These are phyloP conservation scores for cucumber (Cucumis sativus) DNA, from an alignment of 306 rosid species.

Conservation along the genomic window Cucumber_9930_V3 NC_026657.2:11290001-11290500, in stretches of 20 bases:
- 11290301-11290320: neutral
- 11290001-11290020: neutral
- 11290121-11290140: neutral
- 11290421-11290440: too few species aligned
- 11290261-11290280: neutral
- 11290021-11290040: neutral
- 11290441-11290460: too few species aligned
- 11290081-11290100: neutral
- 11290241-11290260: neutral
- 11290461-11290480: too few species aligned
- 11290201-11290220: neutral
- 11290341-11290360: too few species aligned
- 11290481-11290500: too few species aligned
- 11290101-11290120: neutral
- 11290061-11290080: neutral
- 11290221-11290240: neutral
- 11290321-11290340: neutral
- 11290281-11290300: too few species aligned
- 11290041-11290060: neutral
- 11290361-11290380: neutral
- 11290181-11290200: neutral
- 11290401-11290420: too few species aligned
- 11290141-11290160: neutral
- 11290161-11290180: neutral
- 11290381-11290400: too few species aligned